These are phyloP conservation scores for Sclerotiophoma versabilis DNA, from an alignment of 2,329 filamentous ascomycete genomes.

Conservation along the genomic window DNA sequence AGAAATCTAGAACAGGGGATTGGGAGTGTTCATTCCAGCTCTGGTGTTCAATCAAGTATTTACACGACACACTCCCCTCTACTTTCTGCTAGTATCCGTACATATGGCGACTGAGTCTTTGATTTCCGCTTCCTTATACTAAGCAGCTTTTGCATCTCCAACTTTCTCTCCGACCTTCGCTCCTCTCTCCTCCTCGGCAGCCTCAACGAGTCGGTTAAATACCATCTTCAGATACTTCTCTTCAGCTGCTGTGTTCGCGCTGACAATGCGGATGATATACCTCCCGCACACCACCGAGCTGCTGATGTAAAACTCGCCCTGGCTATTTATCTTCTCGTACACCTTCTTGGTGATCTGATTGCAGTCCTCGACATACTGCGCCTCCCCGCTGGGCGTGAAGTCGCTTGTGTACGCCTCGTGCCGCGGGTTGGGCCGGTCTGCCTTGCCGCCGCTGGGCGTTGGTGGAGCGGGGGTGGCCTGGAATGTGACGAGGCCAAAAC, in stretches of 20 bases:
- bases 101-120: too few relatives aligned
- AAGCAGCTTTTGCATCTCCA: too few relatives aligned
- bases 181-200: slow-evolving; percentile 60
- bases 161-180: too few relatives aligned
- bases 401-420: slow-evolving; percentile 45
- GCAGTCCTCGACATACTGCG: slow-evolving; percentile 59
- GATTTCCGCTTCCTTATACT: too few relatives aligned
- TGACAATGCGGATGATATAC: slow-evolving; percentile 83
- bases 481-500: slow-evolving; percentile 83
- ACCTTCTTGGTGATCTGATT: slow-evolving; percentile 76
- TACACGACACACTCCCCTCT: too few relatives aligned
- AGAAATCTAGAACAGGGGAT: too few relatives aligned
- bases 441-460: slow-evolving; percentile 15
- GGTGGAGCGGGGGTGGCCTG: slow-evolving; percentile 54
- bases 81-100: too few relatives aligned
- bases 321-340: slow-evolving; percentile 75
- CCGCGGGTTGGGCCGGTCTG: slow-evolving; percentile 33
- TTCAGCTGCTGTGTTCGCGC: slow-evolving; percentile 72
- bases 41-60: too few relatives aligned
- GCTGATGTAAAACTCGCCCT: slow-evolving; percentile 83
- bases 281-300: slow-evolving; percentile 74
- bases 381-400: slow-evolving; percentile 45
- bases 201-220: slow-evolving; percentile 75
- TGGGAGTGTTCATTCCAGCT: too few relatives aligned
- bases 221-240: slow-evolving; percentile 75